Percentiles rank a stretch among this genome's conserved stretches.
Evolutionary conservation across 768 basidiomycete species (phyloP).

Genomic region (Ramaria rubella): DNA sequence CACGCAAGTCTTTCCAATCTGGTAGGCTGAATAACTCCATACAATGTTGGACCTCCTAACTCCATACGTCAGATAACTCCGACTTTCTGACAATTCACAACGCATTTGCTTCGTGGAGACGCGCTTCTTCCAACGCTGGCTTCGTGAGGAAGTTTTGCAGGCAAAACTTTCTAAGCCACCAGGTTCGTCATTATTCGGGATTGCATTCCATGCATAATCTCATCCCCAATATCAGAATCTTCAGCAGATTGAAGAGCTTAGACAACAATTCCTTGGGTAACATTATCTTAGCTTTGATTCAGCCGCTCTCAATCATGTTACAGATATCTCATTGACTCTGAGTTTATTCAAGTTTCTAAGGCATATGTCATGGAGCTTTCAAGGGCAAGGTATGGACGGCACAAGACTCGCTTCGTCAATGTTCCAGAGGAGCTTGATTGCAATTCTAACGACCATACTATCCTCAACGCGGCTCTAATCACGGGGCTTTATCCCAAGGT

Average conservation of each 20-base stretch:
- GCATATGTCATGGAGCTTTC: constrained; percentile 51
- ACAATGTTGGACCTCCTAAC: neutral
- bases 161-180: constrained; percentile 74
- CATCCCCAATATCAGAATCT: constrained; percentile 57
- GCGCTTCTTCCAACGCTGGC: constrained; percentile 55
- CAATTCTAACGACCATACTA: constrained; percentile 54
- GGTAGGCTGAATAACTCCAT: constrained; percentile 39
- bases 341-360: constrained; percentile 67
- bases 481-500: constrained; percentile 92
- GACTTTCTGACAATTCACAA: constrained; percentile 94
- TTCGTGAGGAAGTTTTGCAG: constrained; percentile 72
- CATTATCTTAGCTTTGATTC: constrained; percentile 20
- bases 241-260: constrained; percentile 92
- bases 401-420: constrained; percentile 65
- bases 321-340: constrained; percentile 85
- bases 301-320: constrained; percentile 3
- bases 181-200: constrained; percentile 36
- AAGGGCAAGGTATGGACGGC: constrained; percentile 71
- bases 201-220: neutral
- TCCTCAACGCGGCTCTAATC: constrained; percentile 76
- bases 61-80: constrained; percentile 61
- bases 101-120: constrained; percentile 83
- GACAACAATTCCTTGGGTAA: constrained; percentile 81
- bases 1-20: constrained; percentile 70
- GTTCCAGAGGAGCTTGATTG: constrained; percentile 66